Percentiles rank a stretch among this genome's conserved stretches.
Evolutionary conservation across 139 green algal species (phyloP).

Genomic region (Desmodesmus armatus): DNA sequence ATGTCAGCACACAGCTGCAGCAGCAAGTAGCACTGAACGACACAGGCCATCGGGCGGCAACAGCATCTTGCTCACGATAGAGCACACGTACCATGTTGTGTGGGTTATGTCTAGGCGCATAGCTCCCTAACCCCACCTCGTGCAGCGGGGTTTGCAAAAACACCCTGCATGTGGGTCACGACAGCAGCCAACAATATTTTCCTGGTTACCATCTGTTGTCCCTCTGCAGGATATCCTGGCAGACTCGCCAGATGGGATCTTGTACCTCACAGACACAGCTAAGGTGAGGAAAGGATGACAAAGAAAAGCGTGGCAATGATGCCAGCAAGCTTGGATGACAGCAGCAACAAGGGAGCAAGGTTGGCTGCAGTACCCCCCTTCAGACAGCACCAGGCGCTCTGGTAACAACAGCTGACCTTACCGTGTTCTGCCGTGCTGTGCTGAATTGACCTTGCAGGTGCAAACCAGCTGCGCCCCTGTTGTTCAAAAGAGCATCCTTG

Average conservation of each 20-base stretch:
- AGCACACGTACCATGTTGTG: neutral
- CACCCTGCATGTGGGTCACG: neutral
- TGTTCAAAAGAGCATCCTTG: neutral
- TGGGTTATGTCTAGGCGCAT: neutral
- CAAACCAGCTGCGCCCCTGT: constrained; percentile 37
- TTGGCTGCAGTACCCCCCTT: neutral
- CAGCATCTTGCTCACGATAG: neutral
- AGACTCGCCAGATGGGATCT: constrained; percentile 10
- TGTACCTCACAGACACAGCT: constrained; percentile 33
- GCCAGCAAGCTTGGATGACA: neutral
- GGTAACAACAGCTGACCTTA: neutral
- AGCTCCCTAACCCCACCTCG: neutral
- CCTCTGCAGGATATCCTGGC: constrained; percentile 35
- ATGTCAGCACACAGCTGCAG: neutral
- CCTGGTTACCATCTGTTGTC: neutral
- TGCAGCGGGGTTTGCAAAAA: neutral
- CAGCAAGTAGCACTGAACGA: neutral
- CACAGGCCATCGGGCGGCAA: neutral
- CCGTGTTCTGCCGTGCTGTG: neutral
- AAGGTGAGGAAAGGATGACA: constrained; percentile 12
- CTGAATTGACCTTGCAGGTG: constrained; percentile 24
- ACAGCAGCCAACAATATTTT: neutral
- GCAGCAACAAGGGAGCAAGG: neutral
- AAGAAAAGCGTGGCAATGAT: too few species aligned
- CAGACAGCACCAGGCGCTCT: neutral